phyloP scores from a whole-genome alignment of 2,329 filamentous ascomycete species.

The Trichoderma simmonsii region DNA sequence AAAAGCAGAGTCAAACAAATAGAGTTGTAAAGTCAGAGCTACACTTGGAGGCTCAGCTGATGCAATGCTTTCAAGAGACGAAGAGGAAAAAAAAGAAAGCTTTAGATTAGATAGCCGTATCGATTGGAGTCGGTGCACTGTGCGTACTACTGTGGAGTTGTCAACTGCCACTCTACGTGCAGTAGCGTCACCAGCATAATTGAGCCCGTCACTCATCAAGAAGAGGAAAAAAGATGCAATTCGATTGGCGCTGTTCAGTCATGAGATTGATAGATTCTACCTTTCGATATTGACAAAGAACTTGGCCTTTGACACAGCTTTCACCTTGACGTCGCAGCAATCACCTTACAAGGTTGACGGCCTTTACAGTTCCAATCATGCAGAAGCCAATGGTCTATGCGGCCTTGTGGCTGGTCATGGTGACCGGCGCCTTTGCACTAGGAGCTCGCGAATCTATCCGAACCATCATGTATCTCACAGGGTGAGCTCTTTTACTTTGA shows the following conservation, averaged over 20 bases:
- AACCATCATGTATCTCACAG: slow-evolving; percentile 50
- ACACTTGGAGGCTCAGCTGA: not conserved
- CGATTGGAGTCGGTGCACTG: not conserved
- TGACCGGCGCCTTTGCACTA: not conserved
- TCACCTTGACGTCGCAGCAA: not conserved
- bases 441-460: slow-evolving; percentile 22
- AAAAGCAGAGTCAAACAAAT: not conserved
- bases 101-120: slow-evolving; percentile 14
- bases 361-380: not conserved
- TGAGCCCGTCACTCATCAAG: not conserved
- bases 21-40: not conserved
- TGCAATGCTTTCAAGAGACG: not conserved
- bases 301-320: not conserved
- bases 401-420: slow-evolving; percentile 14
- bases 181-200: not conserved
- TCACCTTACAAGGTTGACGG: not conserved
- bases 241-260: no score
- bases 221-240: not conserved
- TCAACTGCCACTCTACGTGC: not conserved
- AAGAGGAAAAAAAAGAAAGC: not conserved
- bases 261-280: not conserved
- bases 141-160: not conserved
- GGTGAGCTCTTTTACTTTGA: slow-evolving; percentile 34
- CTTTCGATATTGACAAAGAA: not conserved
- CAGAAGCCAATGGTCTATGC: not conserved